These are phyloP conservation scores for Hypericum androsaemum DNA, from an alignment of 345 rosid genomes.

Conservation along the genomic window DNA sequence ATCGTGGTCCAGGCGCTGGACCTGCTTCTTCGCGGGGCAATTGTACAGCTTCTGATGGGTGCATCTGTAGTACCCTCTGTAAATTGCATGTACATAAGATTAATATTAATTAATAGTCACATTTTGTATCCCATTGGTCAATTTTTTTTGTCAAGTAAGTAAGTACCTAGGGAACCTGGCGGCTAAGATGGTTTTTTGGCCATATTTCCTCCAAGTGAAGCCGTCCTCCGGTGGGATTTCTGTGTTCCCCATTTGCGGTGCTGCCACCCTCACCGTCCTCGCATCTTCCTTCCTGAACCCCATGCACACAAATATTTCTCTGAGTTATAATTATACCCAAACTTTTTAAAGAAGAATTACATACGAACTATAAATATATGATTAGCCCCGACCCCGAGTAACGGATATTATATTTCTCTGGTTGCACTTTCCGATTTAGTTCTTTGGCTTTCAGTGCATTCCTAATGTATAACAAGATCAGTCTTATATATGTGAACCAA, in stretches of 20 bases:
- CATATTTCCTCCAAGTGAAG: conserved; percentile 78
- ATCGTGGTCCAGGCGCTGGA: conserved; percentile 61
- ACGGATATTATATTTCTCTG: too few species aligned
- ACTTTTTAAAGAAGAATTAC: too few species aligned
- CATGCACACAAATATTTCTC: background rate
- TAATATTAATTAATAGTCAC: too few species aligned
- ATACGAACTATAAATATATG: too few species aligned
- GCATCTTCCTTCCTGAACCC: conserved; percentile 31
- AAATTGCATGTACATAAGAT: too few species aligned
- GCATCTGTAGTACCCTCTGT: conserved; percentile 78
- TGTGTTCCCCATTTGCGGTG: conserved; percentile 50
- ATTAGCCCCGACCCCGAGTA: too few species aligned
- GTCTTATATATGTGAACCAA: too few species aligned
- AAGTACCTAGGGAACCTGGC: conserved; percentile 59
- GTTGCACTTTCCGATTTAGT: too few species aligned
- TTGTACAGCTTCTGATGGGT: conserved; percentile 72
- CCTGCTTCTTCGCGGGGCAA: conserved; percentile 85
- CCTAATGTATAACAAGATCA: too few species aligned
- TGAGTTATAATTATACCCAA: background rate
- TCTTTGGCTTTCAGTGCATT: too few species aligned
- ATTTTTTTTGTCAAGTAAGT: too few species aligned
- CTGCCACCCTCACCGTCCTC: conserved; percentile 31
- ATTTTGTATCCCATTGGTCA: too few species aligned
- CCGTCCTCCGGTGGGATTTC: conserved; percentile 78
- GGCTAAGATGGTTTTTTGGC: conserved; percentile 76